phyloP scores from a whole-genome alignment of 495 filamentous ascomycete genomes.

The Podospora appendiculata region DNA sequence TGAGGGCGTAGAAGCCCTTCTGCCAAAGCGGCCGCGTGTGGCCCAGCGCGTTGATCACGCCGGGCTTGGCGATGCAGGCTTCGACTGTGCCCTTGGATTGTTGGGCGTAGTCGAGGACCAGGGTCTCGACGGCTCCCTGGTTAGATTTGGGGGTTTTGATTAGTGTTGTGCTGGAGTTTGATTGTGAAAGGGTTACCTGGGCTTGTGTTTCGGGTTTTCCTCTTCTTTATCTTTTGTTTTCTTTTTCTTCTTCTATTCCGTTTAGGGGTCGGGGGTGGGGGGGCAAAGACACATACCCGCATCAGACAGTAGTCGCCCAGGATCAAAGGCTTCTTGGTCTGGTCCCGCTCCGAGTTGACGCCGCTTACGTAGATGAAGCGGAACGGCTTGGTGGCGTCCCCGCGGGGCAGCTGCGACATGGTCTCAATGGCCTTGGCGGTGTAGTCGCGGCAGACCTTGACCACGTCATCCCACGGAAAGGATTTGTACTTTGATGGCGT shows the following conservation, averaged over 20 bases:
- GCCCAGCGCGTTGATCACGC: conserved; percentile 24
- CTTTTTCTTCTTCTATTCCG: background rate
- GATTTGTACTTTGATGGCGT: conserved; percentile 27
- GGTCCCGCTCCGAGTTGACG: conserved; percentile 27
- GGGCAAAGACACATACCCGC: conserved; percentile 18
- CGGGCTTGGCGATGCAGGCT: conserved; percentile 33
- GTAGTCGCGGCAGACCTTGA: conserved; percentile 36
- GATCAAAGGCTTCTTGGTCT: conserved; percentile 25
- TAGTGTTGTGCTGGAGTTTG: no score
- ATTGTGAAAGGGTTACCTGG: no score
- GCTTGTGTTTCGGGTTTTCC: no score
- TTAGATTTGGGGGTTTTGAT: no score
- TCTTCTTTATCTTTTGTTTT: no score
- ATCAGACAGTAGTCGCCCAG: conserved; percentile 34
- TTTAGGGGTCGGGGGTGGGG: background rate
- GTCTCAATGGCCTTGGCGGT: conserved; percentile 31
- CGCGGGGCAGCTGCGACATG: conserved; percentile 16
- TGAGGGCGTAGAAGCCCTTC: background rate
- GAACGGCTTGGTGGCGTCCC: conserved; percentile 18
- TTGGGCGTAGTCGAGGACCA: conserved; percentile 29
- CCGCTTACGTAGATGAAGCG: conserved; percentile 44
- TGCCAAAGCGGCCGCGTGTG: background rate
- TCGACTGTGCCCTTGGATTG: conserved; percentile 22
- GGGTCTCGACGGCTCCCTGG: conserved; percentile 38
- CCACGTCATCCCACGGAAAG: conserved; percentile 27